phyloP scores from a whole-genome alignment of 345 rosid genomes.

The Zanthoxylum bungeanum region DNA sequence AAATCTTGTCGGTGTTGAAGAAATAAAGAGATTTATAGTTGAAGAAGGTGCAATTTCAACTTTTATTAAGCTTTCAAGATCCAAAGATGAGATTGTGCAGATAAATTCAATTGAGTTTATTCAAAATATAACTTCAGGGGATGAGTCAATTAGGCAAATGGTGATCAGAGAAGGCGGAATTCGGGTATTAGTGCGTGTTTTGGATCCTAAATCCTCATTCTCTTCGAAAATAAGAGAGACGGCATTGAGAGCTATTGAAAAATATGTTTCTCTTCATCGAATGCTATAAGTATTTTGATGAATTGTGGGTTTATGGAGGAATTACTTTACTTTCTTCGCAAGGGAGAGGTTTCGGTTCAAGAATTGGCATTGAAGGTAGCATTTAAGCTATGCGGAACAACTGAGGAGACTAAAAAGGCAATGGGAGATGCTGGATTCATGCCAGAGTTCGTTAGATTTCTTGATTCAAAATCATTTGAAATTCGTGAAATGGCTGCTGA shows the following conservation, averaged over 20 bases:
- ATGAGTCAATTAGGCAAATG: constrained; percentile 51
- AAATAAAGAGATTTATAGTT: constrained; percentile 75
- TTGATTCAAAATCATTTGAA: constrained; percentile 70
- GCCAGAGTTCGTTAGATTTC: constrained; percentile 69
- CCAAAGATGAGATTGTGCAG: constrained; percentile 69
- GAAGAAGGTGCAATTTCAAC: constrained; percentile 67
- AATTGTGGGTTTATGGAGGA: constrained; percentile 57
- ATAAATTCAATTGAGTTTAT: constrained; percentile 66
- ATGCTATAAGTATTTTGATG: constrained; percentile 38
- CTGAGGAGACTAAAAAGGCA: constrained; percentile 63
- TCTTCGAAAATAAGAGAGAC: constrained; percentile 64
- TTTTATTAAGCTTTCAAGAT: constrained; percentile 63
- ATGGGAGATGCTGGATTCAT: constrained; percentile 85
- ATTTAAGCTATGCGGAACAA: constrained; percentile 48
- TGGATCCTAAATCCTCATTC: constrained; percentile 47
- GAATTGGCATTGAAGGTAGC: constrained; percentile 74
- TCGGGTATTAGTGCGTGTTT: constrained; percentile 44
- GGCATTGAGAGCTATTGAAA: constrained; percentile 65
- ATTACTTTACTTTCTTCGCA: constrained; percentile 47
- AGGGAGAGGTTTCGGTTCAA: constrained; percentile 71
- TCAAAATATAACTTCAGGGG: constrained; percentile 56
- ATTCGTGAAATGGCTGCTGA: constrained; percentile 76
- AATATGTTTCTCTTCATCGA: constrained; percentile 54
- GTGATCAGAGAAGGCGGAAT: constrained; percentile 69
- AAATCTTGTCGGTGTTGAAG: constrained; percentile 79